Percentiles rank a stretch among this genome's conserved stretches.
phyloP scores from a whole-genome alignment of 495 filamentous ascomycete species.

The Aspergillus campestris region DNA sequence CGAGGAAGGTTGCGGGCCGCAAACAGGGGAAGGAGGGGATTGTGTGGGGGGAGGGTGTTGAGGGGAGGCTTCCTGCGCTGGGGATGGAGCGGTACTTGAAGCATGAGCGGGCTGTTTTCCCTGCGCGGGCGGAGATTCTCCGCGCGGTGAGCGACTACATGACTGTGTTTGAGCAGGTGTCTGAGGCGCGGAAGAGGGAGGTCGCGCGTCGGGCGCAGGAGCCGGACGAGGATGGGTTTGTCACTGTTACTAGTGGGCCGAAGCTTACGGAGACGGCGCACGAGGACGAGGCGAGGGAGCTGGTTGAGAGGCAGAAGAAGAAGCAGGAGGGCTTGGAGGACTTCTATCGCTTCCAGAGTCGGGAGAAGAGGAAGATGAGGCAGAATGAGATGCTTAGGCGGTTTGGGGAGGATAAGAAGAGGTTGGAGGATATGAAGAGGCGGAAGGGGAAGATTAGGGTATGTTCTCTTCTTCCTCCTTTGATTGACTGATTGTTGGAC shows the following conservation, averaged over 20 bases:
- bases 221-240: slow-evolving; percentile 91
- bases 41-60: slow-evolving; percentile 57
- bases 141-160: slow-evolving; percentile 74
- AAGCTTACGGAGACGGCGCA: slow-evolving; percentile 64
- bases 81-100: slow-evolving; percentile 54
- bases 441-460: slow-evolving; percentile 43
- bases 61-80: slow-evolving; percentile 43
- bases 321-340: slow-evolving; percentile 57
- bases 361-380: slow-evolving; percentile 80
- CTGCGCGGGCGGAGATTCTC: slow-evolving; percentile 54
- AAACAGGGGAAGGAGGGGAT: slow-evolving; percentile 24
- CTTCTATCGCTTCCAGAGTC: slow-evolving; percentile 91
- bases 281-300: slow-evolving; percentile 64
- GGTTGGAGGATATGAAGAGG: slow-evolving; percentile 42
- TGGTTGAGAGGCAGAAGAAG: slow-evolving; percentile 66
- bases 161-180: slow-evolving; percentile 55
- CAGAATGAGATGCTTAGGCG: slow-evolving; percentile 54
- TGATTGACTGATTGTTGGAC: slow-evolving; percentile 1
- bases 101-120: slow-evolving; percentile 59
- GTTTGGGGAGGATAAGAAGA: slow-evolving; percentile 49
- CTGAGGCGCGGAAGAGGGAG: slow-evolving; percentile 55
- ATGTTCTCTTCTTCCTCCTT: slow-evolving; percentile 9
- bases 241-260: slow-evolving; percentile 75
- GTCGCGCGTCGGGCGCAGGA: slow-evolving; percentile 57
- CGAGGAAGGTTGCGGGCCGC: slow-evolving; percentile 39